A percentile compares a stretch with the other conserved stretches of the same genome.
phyloP scores from a whole-genome alignment of 2,329 filamentous ascomycete species.

The Neopestalotiopsis sp. region DNA sequence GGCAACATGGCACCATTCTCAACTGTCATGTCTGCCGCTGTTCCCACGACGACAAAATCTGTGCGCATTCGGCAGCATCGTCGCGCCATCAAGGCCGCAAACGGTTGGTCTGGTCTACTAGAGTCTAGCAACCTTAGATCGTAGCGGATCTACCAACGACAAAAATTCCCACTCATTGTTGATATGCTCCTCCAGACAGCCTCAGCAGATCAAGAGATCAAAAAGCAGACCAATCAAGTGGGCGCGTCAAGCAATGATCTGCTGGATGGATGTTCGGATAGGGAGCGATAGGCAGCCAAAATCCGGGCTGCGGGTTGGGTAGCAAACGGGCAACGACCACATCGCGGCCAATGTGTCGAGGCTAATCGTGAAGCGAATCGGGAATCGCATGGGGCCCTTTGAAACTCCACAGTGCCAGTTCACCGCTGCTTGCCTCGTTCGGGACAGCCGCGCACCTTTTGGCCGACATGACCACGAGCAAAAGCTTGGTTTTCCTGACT shows the following conservation, averaged over 20 bases:
- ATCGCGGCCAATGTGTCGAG: conserved; percentile 9
- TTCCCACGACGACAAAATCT: not conserved
- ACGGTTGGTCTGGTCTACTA: not conserved
- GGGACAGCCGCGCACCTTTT: conserved; percentile 9
- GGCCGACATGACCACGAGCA: not conserved
- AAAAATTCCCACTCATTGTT: not conserved
- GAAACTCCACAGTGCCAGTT: conserved; percentile 12
- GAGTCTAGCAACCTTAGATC: not conserved
- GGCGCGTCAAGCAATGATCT: not conserved
- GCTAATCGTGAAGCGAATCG: conserved; percentile 12
- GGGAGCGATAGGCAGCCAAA: conserved; percentile 2
- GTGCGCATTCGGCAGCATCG: not conserved
- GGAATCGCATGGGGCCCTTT: not conserved
- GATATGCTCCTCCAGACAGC: not conserved
- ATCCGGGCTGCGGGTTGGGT: conserved; percentile 8
- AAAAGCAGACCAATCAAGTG: not conserved
- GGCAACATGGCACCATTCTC: not conserved
- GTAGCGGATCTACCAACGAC: not conserved
- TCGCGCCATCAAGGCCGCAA: not conserved
- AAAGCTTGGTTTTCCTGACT: not conserved
- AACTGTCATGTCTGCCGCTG: not conserved
- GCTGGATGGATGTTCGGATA: conserved; percentile 2
- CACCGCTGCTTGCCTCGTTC: conserved; percentile 13
- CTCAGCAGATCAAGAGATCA: not conserved
- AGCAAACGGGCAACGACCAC: conserved; percentile 7